Conservation (phyloP, 2,329 filamentous ascomycete species). For the Cladophialophora bantiana region DNA sequence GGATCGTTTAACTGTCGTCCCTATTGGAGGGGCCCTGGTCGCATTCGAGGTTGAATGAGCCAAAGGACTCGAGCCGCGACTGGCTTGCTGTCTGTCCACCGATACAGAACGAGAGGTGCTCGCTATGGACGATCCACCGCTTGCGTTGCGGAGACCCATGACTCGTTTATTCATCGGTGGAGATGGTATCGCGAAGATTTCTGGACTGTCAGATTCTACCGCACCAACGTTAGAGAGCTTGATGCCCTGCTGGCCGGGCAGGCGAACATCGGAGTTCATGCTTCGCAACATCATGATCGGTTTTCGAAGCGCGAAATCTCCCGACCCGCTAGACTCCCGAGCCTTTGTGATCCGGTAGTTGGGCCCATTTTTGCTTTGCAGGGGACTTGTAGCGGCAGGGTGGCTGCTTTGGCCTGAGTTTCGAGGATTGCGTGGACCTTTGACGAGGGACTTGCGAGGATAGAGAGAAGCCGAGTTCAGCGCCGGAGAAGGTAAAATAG, state of each 20-base stretch:
- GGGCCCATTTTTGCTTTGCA: conserved; percentile 32
- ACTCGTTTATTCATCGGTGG: conserved; percentile 28
- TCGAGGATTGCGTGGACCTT: conserved; percentile 36
- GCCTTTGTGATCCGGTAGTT: conserved; percentile 26
- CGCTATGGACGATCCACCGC: conserved; percentile 21
- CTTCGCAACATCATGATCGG: conserved; percentile 44
- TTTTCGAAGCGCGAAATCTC: conserved; percentile 45
- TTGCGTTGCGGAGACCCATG: conserved; percentile 23
- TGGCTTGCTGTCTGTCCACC: conserved; percentile 21
- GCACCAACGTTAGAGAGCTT: conserved; percentile 3
- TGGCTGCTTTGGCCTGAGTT: conserved; percentile 33
- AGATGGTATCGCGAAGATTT: conserved; percentile 3
- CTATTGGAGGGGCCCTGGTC: neutral
- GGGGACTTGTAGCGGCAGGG: conserved; percentile 34
- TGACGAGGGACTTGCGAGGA: conserved; percentile 31
- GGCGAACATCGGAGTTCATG: conserved; percentile 38
- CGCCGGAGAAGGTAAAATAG: conserved; percentile 28
- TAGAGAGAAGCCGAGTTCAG: conserved; percentile 25
- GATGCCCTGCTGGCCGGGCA: conserved; percentile 25
- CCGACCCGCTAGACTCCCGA: conserved; percentile 22
- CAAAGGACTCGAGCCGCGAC: conserved; percentile 30
- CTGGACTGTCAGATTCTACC: conserved; percentile 2
- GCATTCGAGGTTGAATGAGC: neutral
- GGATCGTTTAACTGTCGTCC: neutral
- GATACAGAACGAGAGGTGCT: conserved; percentile 29